Evolutionary conservation across 129 eudicot genomes (phyloP).

Genomic region (Silybum marianum): DNA sequence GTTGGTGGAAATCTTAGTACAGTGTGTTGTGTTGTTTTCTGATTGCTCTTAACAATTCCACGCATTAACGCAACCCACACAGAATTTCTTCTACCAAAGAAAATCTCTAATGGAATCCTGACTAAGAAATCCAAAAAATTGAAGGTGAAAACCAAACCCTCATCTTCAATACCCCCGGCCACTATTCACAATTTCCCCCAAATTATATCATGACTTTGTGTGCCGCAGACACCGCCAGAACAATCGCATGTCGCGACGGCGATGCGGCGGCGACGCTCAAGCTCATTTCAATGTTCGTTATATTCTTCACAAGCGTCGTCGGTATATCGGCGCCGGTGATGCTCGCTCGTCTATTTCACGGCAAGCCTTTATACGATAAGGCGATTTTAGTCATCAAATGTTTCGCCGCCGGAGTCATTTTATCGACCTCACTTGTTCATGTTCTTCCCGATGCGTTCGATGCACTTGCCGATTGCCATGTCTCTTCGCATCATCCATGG

Average conservation of each 20-base stretch:
- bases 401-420: conserved; percentile 84
- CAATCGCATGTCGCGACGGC: conserved; percentile 57
- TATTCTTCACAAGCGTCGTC: conserved; percentile 60
- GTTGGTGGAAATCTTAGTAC: conserved; percentile 26
- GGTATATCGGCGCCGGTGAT: conserved; percentile 67
- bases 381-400: conserved; percentile 65
- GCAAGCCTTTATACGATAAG: conserved; percentile 64
- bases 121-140: neutral
- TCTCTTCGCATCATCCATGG: conserved; percentile 68
- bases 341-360: conserved; percentile 61
- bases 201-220: conserved; percentile 38
- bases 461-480: conserved; percentile 68
- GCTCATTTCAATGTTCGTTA: conserved; percentile 46
- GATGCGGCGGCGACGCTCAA: conserved; percentile 63
- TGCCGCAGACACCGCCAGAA: conserved; percentile 43
- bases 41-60: conserved; percentile 1
- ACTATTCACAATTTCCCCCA: neutral
- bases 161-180: neutral
- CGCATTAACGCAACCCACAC: neutral
- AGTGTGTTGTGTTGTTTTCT: conserved; percentile 10
- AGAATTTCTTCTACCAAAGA: neutral
- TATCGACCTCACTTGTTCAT: conserved; percentile 79
- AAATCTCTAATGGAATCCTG: conserved; percentile 18
- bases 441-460: conserved; percentile 78
- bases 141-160: neutral